phyloP scores from a whole-genome alignment of 768 basidiomycete genomes.

The Podaxis sp. region DNA sequence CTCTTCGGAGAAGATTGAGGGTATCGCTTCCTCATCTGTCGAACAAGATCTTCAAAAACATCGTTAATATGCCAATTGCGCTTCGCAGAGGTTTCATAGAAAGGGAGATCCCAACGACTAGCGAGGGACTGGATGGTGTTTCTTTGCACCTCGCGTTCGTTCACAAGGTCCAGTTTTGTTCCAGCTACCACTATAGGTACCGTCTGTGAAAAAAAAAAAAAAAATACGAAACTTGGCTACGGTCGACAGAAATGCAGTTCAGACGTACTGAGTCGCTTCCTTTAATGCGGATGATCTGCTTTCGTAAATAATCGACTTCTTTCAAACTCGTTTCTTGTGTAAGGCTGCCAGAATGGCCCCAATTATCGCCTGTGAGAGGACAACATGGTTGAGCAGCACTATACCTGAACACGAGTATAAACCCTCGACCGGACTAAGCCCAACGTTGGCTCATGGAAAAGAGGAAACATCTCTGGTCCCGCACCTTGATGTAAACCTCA shows the following conservation, averaged over 20 bases:
- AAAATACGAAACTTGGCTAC: not conserved
- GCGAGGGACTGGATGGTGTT: constrained; percentile 61
- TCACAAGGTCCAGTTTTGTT: constrained; percentile 77
- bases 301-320: constrained; percentile 76
- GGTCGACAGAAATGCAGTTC: not conserved
- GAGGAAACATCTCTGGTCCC: not conserved
- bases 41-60: constrained; percentile 73
- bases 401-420: constrained; percentile 80
- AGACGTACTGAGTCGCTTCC: constrained; percentile 53
- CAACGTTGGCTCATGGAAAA: not conserved
- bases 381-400: not conserved
- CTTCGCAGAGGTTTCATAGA: constrained; percentile 89
- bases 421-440: constrained; percentile 62
- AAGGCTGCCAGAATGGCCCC: constrained; percentile 39
- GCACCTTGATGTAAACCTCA: constrained; percentile 78
- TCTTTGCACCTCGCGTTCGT: constrained; percentile 74
- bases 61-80: constrained; percentile 76
- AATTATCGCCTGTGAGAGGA: not conserved
- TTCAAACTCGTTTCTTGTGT: constrained; percentile 78
- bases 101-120: constrained; percentile 63
- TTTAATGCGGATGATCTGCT: constrained; percentile 79
- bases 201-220: constrained; percentile 27
- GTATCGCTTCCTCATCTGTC: constrained; percentile 68
- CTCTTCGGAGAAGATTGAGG: constrained; percentile 42
- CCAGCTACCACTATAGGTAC: constrained; percentile 85